phyloP scores from a whole-genome alignment of 257 asterid genomes.

The Solanum verrucosum region DNA sequence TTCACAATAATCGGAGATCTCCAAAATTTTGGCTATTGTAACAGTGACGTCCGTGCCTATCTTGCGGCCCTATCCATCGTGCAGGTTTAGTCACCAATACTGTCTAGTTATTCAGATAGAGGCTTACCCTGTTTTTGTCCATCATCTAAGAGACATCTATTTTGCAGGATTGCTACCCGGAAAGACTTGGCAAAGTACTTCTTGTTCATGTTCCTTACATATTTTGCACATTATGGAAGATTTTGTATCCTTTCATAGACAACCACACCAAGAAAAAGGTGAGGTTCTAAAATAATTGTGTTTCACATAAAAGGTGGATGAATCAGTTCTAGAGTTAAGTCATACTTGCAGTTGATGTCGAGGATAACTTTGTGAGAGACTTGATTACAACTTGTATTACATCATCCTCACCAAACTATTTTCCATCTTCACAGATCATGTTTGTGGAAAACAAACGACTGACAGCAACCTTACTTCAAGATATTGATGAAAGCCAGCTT shows the following conservation, averaged over 20 bases:
- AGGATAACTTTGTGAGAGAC: not conserved
- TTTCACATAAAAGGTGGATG: not conserved
- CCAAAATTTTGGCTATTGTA: constrained; percentile 59
- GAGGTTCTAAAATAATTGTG: not conserved
- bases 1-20: constrained; percentile 77
- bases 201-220: constrained; percentile 51
- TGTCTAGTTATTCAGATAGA: not conserved
- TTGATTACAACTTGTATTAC: not conserved
- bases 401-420: not conserved
- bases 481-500: constrained; percentile 67
- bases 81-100: not conserved
- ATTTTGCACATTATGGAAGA: constrained; percentile 62
- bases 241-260: constrained; percentile 72
- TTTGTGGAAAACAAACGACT: constrained; percentile 58
- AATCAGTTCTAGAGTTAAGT: not conserved
- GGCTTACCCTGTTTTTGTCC: not conserved
- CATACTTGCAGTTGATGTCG: not conserved
- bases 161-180: constrained; percentile 79
- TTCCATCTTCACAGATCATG: constrained; percentile 28
- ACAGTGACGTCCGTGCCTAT: constrained; percentile 58
- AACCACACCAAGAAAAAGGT: constrained; percentile 68
- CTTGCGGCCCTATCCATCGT: constrained; percentile 44
- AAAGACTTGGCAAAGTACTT: constrained; percentile 59
- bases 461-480: constrained; percentile 42
- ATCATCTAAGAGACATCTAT: not conserved